Percentiles rank a stretch among this genome's conserved stretches.
Conservation (phyloP, 2,329 filamentous ascomycete species). For the Ophiostoma sp. region DNA sequence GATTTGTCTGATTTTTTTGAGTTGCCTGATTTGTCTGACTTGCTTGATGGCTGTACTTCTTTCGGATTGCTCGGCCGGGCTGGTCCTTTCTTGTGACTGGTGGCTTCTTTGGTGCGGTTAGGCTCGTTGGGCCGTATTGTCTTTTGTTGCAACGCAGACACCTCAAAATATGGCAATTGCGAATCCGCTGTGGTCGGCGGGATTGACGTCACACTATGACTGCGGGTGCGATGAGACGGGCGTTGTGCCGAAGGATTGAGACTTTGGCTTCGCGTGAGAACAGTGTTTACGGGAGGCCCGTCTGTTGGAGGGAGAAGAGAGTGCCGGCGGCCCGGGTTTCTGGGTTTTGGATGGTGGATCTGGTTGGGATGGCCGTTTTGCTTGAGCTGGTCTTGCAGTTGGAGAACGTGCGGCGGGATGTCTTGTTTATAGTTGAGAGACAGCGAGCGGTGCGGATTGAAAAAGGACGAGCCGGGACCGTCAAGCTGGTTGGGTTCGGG, state of each 20-base stretch:
- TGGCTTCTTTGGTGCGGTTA: neutral
- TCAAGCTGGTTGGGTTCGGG: slow-evolving; percentile 64
- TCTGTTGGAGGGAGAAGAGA: neutral
- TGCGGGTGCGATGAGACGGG: neutral
- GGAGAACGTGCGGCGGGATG: slow-evolving; percentile 30
- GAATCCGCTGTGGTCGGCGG: neutral
- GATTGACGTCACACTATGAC: slow-evolving; percentile 15
- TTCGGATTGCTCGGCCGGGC: slow-evolving; percentile 10
- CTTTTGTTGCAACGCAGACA: slow-evolving; percentile 6
- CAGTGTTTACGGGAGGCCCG: slow-evolving; percentile 20
- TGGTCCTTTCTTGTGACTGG: slow-evolving; percentile 8
- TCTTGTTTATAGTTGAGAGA: slow-evolving; percentile 24
- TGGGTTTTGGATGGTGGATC: slow-evolving; percentile 41
- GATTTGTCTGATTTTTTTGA: slow-evolving; percentile 8
- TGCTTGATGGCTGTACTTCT: slow-evolving; percentile 6
- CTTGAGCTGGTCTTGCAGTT: slow-evolving; percentile 26
- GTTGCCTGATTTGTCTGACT: slow-evolving; percentile 27
- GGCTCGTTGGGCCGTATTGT: slow-evolving; percentile 5
- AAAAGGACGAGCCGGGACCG: slow-evolving; percentile 55
- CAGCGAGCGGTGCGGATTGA: slow-evolving; percentile 33
- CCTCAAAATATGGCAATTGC: slow-evolving; percentile 18
- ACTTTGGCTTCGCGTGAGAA: slow-evolving; percentile 22
- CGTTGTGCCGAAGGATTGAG: slow-evolving; percentile 15
- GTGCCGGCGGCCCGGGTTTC: neutral
- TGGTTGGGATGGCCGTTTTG: slow-evolving; percentile 41